Conservation (phyloP, 371 early-diverging fungal species). For the Fennellomyces sp. region DNA sequence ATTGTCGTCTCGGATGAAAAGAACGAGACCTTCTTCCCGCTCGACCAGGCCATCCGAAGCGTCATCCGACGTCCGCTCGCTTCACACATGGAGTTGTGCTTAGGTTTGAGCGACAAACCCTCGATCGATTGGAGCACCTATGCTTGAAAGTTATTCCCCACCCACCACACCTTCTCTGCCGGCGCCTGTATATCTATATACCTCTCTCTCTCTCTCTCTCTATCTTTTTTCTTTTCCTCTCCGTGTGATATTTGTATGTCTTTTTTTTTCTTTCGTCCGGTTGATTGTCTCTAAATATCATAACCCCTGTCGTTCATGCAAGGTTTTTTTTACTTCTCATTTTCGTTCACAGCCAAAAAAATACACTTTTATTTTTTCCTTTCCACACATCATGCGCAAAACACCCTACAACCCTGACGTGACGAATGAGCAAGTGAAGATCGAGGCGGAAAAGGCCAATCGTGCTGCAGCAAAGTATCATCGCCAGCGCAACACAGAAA, state of each 20-base stretch:
- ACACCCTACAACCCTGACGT: neutral
- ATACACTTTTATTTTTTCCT: neutral
- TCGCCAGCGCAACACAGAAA: neutral
- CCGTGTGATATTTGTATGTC: too few relatives aligned
- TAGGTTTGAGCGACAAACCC: slow-evolving; percentile 43
- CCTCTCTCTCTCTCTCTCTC: neutral
- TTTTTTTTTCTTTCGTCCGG: neutral
- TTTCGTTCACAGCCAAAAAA: neutral
- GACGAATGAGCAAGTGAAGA: neutral
- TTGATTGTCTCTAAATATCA: neutral
- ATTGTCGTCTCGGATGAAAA: slow-evolving; percentile 44
- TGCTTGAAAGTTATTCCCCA: slow-evolving; percentile 12
- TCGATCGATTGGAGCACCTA: slow-evolving; percentile 49
- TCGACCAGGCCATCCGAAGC: slow-evolving; percentile 47
- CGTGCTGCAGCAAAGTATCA: slow-evolving; percentile 4
- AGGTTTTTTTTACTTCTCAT: neutral
- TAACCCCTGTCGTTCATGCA: neutral
- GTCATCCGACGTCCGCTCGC: slow-evolving; percentile 34
- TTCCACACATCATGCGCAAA: neutral
- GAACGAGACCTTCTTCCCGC: slow-evolving; percentile 40
- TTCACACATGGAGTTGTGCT: slow-evolving; percentile 44
- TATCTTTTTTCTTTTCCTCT: neutral
- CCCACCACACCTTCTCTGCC: neutral
- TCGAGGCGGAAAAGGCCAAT: neutral
- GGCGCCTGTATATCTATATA: neutral